Base-by-base conservation (phyloP, 345 rosid species). In the Euphorbia pulcherrima region DNA sequence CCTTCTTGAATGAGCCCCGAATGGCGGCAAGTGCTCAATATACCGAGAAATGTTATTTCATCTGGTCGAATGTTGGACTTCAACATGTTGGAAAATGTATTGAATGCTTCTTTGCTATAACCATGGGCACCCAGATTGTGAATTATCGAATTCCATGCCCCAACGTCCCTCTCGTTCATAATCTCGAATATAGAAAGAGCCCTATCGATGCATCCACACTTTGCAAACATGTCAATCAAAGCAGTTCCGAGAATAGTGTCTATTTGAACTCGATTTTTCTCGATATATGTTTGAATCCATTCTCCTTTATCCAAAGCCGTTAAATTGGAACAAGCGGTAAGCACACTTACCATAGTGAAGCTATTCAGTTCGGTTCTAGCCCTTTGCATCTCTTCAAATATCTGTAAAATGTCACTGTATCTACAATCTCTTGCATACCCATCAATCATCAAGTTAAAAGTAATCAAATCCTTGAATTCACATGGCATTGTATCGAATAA, bases 11-110 rank as follows among this genome's bases (percentile, higher is more conserved):
- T 70, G 71, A 87, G 79, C 18, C 86, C 82, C 10, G 83, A 77
- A 80, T 77, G 83, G 60, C 82, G 81, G 55, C 91, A 87, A 1
- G 87, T 87, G n/a, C 87, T 78, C 4, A 87, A 65, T 70, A 83
- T 50, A 52, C 72, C 60, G 24, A 80, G 46, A 65, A 76, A 85
- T 1, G 85, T 85, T 27, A 77, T 76, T 51, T 70, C 69, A 27
- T 82, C 76, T 35, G 86, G 87, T 65, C 63, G 60, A 75, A 77
- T 63, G 61, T 83, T 82, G 74, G 80, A 72, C 12, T 18, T 64
- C 27, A 79, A 78, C 89, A 85, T 87, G 81, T 85, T 82, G 0
- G 77, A 82, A 69, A 85, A 85, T 57, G 74, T 71, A 60, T 62
- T 65, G 62, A 85, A 76, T 41, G 88, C 86, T 51, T 74, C 68